Evolutionary conservation across 352 stramenopile species (phyloP).

Genomic region (Phytophthora citricola): DNA sequence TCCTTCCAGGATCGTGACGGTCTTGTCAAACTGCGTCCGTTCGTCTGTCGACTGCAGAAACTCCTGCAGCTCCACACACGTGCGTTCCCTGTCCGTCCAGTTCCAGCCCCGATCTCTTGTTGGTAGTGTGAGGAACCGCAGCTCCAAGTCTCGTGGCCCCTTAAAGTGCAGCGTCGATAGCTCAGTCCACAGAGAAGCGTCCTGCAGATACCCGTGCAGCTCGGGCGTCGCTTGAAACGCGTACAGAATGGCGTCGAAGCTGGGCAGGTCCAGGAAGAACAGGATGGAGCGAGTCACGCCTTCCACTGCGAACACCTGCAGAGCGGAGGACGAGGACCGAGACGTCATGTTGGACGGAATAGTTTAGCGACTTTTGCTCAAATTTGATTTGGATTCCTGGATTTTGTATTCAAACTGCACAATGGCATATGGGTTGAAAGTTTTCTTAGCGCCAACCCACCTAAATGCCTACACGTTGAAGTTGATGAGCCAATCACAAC

Average conservation of each 20-base stretch:
- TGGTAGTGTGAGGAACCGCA: conserved; percentile 32
- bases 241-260: conserved; percentile 21
- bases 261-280: conserved; percentile 28
- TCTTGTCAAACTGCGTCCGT: conserved; percentile 29
- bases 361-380: too few relatives aligned
- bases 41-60: conserved; percentile 48
- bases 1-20: conserved; percentile 39
- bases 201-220: conserved; percentile 34
- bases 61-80: conserved; percentile 44
- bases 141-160: conserved; percentile 21
- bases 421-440: conserved; percentile 5
- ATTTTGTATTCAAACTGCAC: background rate
- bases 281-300: conserved; percentile 32
- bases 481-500: too few relatives aligned
- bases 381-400: too few relatives aligned
- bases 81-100: conserved; percentile 28
- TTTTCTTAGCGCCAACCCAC: background rate
- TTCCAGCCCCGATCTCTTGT: conserved; percentile 29
- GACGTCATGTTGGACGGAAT: conserved; percentile 5
- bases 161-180: conserved; percentile 37
- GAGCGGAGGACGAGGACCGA: background rate
- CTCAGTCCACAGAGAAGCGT: conserved; percentile 48
- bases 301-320: conserved; percentile 40
- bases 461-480: too few relatives aligned
- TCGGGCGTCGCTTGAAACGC: conserved; percentile 12